Evolutionary conservation across 129 eudicot genomes (phyloP).

Genomic region (Ambrosia trifida): DNA sequence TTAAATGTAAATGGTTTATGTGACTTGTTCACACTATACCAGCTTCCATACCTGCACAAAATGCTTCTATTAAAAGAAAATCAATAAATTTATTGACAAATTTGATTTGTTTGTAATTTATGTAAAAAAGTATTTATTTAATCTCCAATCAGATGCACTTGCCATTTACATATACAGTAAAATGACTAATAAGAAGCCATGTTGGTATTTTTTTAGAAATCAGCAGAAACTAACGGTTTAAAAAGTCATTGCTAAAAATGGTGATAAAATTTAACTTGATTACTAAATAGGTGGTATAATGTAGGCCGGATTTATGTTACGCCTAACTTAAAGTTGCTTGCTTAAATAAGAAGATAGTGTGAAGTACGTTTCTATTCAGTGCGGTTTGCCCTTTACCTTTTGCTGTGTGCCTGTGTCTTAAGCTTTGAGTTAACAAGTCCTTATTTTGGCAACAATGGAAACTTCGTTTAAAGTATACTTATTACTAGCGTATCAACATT

Average conservation of each 20-base stretch:
- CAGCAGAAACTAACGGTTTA: constrained; percentile 1
- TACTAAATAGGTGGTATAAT: constrained; percentile 7
- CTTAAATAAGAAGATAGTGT: background rate
- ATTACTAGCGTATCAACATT: background rate
- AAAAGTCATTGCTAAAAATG: background rate
- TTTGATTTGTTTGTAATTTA: background rate
- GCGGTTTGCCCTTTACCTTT: background rate
- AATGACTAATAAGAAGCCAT: background rate
- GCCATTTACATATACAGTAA: background rate
- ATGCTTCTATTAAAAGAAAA: background rate
- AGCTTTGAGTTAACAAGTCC: constrained; percentile 1
- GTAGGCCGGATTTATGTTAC: background rate
- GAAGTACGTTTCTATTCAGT: background rate
- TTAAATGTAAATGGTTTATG: background rate
- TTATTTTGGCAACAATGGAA: background rate
- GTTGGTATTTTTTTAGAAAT: background rate
- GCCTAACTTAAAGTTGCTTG: background rate
- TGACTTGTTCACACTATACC: background rate
- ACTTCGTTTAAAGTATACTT: background rate
- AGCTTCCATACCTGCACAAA: background rate
- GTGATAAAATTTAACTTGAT: background rate
- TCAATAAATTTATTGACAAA: background rate
- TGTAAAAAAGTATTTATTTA: background rate
- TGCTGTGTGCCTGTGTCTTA: background rate
- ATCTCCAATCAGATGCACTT: background rate